Evolutionary conservation across 192 early-diverging fungal genomes (phyloP).

Genomic region (Coemansia sp.): DNA sequence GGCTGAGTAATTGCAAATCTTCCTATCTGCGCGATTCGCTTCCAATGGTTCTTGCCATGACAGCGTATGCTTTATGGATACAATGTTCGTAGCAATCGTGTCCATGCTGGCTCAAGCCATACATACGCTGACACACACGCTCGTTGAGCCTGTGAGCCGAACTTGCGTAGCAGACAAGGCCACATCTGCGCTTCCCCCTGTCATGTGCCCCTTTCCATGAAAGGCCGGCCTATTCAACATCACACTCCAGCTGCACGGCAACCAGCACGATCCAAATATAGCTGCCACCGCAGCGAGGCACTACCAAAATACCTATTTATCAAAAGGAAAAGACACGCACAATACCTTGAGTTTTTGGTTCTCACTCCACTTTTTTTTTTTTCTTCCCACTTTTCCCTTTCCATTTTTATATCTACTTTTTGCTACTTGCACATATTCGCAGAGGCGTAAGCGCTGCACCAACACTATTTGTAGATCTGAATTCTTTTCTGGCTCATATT

Average conservation of each 20-base stretch:
- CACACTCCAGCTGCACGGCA: not conserved
- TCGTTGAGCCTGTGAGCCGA: not conserved
- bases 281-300: not conserved
- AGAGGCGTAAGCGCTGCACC: not conserved
- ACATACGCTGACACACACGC: not conserved
- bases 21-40: not conserved
- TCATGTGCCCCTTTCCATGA: not conserved
- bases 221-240: not conserved
- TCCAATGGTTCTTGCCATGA: not conserved
- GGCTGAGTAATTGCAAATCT: not conserved
- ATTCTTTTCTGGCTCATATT: not conserved
- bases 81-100: not conserved
- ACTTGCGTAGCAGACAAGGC: not conserved
- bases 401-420: slow-evolving; percentile 5
- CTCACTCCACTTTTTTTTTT: not conserved
- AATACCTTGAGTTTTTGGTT: slow-evolving; percentile 2
- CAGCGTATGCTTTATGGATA: not conserved
- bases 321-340: not conserved
- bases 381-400: not conserved
- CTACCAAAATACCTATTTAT: not conserved
- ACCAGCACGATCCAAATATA: not conserved
- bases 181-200: not conserved
- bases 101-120: not conserved
- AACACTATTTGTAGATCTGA: not conserved
- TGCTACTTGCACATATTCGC: not conserved